A percentile compares a stretch with the other conserved stretches of the same genome.
Conservation (phyloP, 2,329 filamentous ascomycete genomes). For the Penicillium sp. region DNA sequence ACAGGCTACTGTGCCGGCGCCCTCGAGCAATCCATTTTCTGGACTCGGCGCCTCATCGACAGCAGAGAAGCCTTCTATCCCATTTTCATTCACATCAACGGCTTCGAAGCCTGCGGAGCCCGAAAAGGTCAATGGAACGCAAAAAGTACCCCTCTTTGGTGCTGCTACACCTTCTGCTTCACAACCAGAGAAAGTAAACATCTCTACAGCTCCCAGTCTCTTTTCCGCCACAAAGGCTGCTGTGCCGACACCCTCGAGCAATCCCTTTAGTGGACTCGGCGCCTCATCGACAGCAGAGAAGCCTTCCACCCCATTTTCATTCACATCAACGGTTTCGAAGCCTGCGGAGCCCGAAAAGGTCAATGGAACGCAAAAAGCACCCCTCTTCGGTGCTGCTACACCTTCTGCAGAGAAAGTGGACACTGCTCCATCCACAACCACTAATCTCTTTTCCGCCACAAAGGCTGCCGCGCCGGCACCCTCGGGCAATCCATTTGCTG, state of each 20-base stretch:
- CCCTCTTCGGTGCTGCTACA: neutral
- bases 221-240: constrained; percentile 1
- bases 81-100: neutral
- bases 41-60: constrained; percentile 1
- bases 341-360: neutral
- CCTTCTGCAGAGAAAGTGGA: neutral
- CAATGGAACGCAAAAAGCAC: neutral
- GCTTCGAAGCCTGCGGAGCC: neutral
- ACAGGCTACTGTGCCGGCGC: neutral
- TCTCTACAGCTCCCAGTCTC: neutral
- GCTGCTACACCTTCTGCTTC: neutral
- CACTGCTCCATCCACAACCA: neutral
- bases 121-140: neutral
- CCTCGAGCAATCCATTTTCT: neutral
- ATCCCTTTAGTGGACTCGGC: neutral
- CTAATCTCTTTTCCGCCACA: constrained; percentile 4
- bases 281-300: constrained; percentile 3
- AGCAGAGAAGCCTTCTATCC: constrained; percentile 1
- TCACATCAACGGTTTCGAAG: neutral
- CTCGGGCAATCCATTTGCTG: neutral
- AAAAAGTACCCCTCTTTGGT: neutral
- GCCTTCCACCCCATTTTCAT: neutral
- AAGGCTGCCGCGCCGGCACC: neutral
- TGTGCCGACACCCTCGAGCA: neutral
- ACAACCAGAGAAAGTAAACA: neutral